Base-by-base conservation (phyloP, 257 asterid species). In the Capsicum baccatum region DNA sequence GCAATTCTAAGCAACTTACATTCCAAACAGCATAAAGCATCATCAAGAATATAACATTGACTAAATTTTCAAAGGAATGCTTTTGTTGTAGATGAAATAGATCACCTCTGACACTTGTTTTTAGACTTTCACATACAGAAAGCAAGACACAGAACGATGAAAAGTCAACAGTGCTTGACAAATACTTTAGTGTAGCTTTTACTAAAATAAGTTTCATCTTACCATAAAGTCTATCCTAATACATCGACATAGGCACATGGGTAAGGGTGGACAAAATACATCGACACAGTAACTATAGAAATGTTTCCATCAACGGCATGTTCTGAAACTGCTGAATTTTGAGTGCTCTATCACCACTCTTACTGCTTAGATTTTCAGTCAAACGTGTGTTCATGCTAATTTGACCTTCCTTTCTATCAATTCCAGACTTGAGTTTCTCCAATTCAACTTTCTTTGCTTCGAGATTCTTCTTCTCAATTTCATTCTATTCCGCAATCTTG, bases 221-320 rank as follows among this genome's bases (percentile, higher is more conserved):
- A 39, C 44, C 44, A 3, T 39, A 4, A 39, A 39, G 5, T 39
- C 44, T 39, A 39, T 39, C 44, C 44, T 39, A 39, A 39, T 39
- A 39, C 44, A 4, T 39, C 44, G 44, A 39, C 44, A 39, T 26
- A 2, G 33, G 33, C 33, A 26, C 33, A 26, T 39, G 42, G 42
- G 3, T 39, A 63, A 26, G 16, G 15, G 16, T 63, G 26, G 9
- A 21, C 8, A 11, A 62, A 63, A 21, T 16, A 21, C 26, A 0
- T 10, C 9, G 16, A 21, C 9, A 11, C 70, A 10, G 3, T 48
- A 66, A 35, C 86, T 35, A 87, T 21, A 50, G 7, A 63, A 88
- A 85, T 6, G 84, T 78, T 17, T 87, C 88, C 85, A 85, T 63
- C 87, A 85, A 83, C 5, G 66, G 26, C 33, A 12, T 79, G n/a